These are phyloP conservation scores for Candida gorgasii DNA, from an alignment of 805 yeast species.

Conservation along the genomic window DNA sequence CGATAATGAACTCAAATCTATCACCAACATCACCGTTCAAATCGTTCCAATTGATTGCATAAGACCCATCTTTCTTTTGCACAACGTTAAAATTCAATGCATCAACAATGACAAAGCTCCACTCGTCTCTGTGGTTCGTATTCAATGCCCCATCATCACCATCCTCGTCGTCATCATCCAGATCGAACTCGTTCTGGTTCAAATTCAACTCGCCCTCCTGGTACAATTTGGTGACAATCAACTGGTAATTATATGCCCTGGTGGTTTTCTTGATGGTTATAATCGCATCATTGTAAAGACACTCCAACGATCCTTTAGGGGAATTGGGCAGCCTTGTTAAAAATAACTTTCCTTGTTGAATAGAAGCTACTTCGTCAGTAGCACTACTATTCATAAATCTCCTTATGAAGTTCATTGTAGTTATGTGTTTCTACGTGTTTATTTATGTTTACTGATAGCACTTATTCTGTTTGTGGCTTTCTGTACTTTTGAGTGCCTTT, in stretches of 20 bases:
- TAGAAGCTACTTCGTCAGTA: constrained; percentile 60
- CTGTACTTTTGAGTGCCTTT: too few relatives aligned
- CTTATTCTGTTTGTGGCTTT: background rate
- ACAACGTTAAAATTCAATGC: constrained; percentile 56
- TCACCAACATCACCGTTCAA: constrained; percentile 86
- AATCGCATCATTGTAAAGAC: constrained; percentile 77
- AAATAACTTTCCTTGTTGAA: constrained; percentile 80
- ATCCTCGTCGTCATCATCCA: constrained; percentile 31
- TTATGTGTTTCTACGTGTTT: background rate
- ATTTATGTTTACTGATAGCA: background rate
- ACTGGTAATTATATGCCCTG: constrained; percentile 64
- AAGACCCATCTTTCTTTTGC: constrained; percentile 47
- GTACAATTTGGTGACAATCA: constrained; percentile 66
- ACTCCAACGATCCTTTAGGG: constrained; percentile 85
- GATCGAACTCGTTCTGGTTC: constrained; percentile 41
- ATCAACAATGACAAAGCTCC: constrained; percentile 67
- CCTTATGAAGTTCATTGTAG: constrained; percentile 67
- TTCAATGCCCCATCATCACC: constrained; percentile 26
- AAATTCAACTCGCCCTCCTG: constrained; percentile 65
- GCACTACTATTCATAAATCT: constrained; percentile 59
- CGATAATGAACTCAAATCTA: constrained; percentile 75
- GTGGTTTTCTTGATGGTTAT: constrained; percentile 70
- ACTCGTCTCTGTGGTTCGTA: constrained; percentile 54
- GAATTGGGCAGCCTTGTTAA: constrained; percentile 73
- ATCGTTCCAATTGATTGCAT: constrained; percentile 78